phyloP scores from a whole-genome alignment of 2,329 filamentous ascomycete species.

The Dactylellina leptospora region DNA sequence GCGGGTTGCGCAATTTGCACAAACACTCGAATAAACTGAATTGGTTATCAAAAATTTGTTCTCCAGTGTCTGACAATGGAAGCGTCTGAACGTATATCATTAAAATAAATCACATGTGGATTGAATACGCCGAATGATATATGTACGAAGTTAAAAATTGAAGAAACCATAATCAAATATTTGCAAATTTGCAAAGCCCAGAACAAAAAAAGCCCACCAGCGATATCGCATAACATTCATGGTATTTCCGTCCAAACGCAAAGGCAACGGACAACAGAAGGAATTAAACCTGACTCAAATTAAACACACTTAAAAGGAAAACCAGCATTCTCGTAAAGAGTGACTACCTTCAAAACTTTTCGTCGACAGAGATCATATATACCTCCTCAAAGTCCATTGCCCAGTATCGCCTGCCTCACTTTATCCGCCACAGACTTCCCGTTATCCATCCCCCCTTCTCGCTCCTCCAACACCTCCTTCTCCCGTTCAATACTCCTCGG shows the following conservation, averaged over 20 bases:
- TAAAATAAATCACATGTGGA: too few relatives aligned
- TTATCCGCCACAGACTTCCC: slow-evolving; percentile 36
- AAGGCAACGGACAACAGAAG: background rate
- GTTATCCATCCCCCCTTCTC: slow-evolving; percentile 6
- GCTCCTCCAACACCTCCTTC: slow-evolving; percentile 1
- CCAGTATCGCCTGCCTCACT: slow-evolving; percentile 37
- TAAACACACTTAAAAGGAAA: background rate
- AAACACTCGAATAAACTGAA: too few relatives aligned
- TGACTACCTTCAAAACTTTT: background rate
- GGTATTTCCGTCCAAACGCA: slow-evolving; percentile 9
- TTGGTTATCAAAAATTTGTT: too few relatives aligned
- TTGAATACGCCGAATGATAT: too few relatives aligned
- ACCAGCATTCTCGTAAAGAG: background rate
- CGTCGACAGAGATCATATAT: background rate
- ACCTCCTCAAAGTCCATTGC: slow-evolving; percentile 29
- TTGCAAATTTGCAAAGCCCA: background rate
- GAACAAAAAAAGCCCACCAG: background rate
- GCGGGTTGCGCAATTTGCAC: too few relatives aligned
- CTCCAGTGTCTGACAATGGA: too few relatives aligned
- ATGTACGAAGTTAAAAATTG: too few relatives aligned
- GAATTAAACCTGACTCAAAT: slow-evolving; percentile 1
- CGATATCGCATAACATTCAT: background rate
- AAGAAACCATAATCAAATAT: background rate
- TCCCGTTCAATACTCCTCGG: slow-evolving; percentile 38
- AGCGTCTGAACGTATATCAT: too few relatives aligned